Percentiles rank a stretch among this genome's conserved stretches.
Conservation (phyloP, 352 stramenopile species). For the Phytophthora gonapodyides region DNA sequence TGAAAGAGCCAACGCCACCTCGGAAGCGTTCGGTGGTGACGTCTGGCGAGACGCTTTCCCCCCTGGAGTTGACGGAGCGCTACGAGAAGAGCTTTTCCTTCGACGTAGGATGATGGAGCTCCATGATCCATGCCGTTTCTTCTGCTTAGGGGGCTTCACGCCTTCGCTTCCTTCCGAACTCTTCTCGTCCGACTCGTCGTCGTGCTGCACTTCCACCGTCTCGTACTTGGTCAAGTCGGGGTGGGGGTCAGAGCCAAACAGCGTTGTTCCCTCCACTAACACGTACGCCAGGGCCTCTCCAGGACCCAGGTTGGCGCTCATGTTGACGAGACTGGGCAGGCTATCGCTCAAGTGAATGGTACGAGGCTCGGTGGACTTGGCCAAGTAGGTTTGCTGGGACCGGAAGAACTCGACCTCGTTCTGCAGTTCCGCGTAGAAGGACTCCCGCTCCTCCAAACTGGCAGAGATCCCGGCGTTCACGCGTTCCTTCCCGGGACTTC, state of each 20-base stretch:
- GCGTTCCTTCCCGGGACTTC: slow-evolving; percentile 37
- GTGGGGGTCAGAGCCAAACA: slow-evolving; percentile 48
- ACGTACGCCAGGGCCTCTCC: slow-evolving; percentile 47
- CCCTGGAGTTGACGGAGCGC: slow-evolving; percentile 27
- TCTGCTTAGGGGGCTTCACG: slow-evolving; percentile 17
- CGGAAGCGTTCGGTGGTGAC: slow-evolving; percentile 13
- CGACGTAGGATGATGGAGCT: slow-evolving; percentile 46
- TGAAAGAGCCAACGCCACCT: slow-evolving; percentile 21
- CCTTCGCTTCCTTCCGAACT: slow-evolving; percentile 1
- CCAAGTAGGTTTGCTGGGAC: slow-evolving; percentile 34
- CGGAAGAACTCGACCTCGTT: slow-evolving; percentile 55
- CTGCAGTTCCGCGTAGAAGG: slow-evolving; percentile 52
- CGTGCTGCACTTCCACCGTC: slow-evolving; percentile 11
- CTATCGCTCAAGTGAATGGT: slow-evolving; percentile 38
- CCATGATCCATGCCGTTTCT: slow-evolving; percentile 42
- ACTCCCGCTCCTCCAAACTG: slow-evolving; percentile 51
- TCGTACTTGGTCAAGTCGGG: slow-evolving; percentile 20
- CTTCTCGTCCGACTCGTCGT: slow-evolving; percentile 19
- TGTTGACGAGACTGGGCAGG: slow-evolving; percentile 55
- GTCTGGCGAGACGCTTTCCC: slow-evolving; percentile 10
- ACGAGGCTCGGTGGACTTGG: neutral
- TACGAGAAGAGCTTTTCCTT: slow-evolving; percentile 28
- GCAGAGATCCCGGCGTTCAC: slow-evolving; percentile 34
- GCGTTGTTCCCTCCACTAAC: slow-evolving; percentile 46
- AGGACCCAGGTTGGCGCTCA: slow-evolving; percentile 34